Percentiles rank a stretch among this genome's conserved stretches.
Evolutionary conservation across 1,284 basidiomycete genomes (phyloP).

Genomic region (Mrakiaceae sp.): DNA sequence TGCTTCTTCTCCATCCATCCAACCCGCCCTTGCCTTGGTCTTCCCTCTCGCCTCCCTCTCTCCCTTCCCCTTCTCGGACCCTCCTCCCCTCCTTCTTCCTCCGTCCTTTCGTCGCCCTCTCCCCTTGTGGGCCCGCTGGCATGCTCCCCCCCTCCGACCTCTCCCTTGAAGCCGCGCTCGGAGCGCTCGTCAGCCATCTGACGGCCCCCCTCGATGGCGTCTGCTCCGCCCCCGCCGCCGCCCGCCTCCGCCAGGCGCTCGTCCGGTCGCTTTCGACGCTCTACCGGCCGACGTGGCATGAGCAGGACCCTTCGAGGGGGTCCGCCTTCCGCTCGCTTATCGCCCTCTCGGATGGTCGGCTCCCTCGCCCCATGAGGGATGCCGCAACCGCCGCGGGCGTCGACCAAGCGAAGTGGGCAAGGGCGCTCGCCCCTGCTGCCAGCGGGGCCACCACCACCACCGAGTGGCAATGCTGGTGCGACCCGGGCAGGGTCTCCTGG

Average conservation of each 20-base stretch:
- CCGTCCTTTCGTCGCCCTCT: neutral
- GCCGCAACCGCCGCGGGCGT: neutral
- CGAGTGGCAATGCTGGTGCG: conserved; percentile 17
- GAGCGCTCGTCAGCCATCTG: too few species aligned
- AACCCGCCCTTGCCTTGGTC: neutral
- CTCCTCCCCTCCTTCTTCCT: neutral
- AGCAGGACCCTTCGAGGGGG: neutral
- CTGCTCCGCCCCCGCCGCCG: neutral
- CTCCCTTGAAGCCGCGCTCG: neutral
- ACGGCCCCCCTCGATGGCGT: neutral
- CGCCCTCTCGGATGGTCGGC: neutral
- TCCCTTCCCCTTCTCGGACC: neutral
- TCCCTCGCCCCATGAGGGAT: conserved; percentile 2
- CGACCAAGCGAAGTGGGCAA: conserved; percentile 1
- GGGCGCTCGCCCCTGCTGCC: neutral
- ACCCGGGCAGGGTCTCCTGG: conserved; percentile 8
- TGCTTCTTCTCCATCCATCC: too few species aligned
- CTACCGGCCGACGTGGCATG: conserved; percentile 8
- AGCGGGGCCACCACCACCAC: neutral
- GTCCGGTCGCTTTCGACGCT: neutral
- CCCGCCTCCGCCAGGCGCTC: too few species aligned
- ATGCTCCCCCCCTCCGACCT: neutral
- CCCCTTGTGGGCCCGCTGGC: neutral
- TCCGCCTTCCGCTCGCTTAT: conserved; percentile 14
- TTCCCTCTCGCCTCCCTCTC: neutral